Evolutionary conservation across 192 early-diverging fungal genomes (phyloP).

Genomic region (Paraglomus occultum): DNA sequence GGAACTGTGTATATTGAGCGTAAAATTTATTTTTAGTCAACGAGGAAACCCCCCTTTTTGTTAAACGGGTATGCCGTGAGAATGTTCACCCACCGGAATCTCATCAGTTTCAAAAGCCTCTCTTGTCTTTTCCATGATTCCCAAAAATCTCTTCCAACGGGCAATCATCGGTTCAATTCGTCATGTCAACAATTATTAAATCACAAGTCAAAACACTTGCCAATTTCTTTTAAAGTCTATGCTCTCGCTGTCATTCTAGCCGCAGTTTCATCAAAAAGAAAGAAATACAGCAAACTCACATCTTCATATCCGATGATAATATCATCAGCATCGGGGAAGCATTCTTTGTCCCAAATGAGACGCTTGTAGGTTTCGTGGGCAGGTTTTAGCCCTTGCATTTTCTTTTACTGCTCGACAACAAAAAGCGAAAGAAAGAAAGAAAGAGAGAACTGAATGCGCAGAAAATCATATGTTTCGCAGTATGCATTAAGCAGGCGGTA

Average conservation of each 20-base stretch:
- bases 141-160: slow-evolving; percentile 19
- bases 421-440: not conserved
- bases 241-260: too few relatives aligned
- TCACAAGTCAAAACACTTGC: too few relatives aligned
- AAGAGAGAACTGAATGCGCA: not conserved
- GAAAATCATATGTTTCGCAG: too few relatives aligned
- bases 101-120: slow-evolving; percentile 20
- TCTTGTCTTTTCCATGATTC: slow-evolving; percentile 10
- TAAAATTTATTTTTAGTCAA: not conserved
- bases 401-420: not conserved
- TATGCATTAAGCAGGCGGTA: too few relatives aligned
- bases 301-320: slow-evolving; percentile 26
- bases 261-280: too few relatives aligned
- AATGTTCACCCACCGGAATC: slow-evolving; percentile 9
- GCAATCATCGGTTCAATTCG: too few relatives aligned
- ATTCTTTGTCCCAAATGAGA: slow-evolving; percentile 17
- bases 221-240: too few relatives aligned
- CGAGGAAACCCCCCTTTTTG: not conserved
- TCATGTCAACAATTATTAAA: too few relatives aligned
- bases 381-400: slow-evolving; percentile 27
- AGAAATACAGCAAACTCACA: not conserved
- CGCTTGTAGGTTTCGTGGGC: slow-evolving; percentile 23
- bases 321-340: not conserved
- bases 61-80: too few relatives aligned
- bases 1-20: not conserved